Evolutionary conservation across 1,139 yeast genomes (phyloP).

Genomic region (Blastobotrys malaysiensis): DNA sequence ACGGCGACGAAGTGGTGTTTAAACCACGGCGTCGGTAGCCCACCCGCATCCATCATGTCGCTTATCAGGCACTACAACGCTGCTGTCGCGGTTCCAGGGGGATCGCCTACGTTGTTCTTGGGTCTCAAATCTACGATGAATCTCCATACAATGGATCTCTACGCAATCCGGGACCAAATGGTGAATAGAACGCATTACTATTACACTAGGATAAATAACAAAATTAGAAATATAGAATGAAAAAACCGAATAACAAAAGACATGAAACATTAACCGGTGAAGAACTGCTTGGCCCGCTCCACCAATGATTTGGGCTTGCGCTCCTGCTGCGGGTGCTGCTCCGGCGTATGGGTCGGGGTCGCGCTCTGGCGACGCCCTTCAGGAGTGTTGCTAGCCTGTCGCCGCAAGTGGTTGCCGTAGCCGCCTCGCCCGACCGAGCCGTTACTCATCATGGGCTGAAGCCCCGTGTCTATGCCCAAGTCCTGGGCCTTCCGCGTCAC

Average conservation of each 20-base stretch:
- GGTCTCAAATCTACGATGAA: too few species aligned
- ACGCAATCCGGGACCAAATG: too few species aligned
- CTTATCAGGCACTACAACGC: too few species aligned
- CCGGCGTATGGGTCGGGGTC: too few species aligned
- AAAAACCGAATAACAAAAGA: neutral
- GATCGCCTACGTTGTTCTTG: too few species aligned
- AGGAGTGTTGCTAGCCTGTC: constrained; percentile 12
- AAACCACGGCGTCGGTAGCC: constrained; percentile 1
- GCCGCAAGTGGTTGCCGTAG: constrained; percentile 35
- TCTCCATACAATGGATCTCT: too few species aligned
- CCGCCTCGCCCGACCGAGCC: constrained; percentile 38
- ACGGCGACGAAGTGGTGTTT: constrained; percentile 12
- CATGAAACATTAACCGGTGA: constrained; percentile 4
- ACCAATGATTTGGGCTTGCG: constrained; percentile 16
- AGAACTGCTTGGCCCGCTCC: constrained; percentile 15
- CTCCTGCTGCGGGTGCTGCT: constrained; percentile 17
- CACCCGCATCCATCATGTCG: neutral
- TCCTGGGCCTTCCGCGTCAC: constrained; percentile 64
- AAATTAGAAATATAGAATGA: neutral
- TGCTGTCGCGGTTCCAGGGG: too few species aligned
- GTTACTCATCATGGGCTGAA: constrained; percentile 18
- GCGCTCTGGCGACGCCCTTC: neutral
- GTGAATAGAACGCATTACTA: neutral
- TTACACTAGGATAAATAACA: neutral
- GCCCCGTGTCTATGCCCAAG: constrained; percentile 44